phyloP scores from a whole-genome alignment of 345 rosid species.

The Bruguiera gymnorhiza region DNA sequence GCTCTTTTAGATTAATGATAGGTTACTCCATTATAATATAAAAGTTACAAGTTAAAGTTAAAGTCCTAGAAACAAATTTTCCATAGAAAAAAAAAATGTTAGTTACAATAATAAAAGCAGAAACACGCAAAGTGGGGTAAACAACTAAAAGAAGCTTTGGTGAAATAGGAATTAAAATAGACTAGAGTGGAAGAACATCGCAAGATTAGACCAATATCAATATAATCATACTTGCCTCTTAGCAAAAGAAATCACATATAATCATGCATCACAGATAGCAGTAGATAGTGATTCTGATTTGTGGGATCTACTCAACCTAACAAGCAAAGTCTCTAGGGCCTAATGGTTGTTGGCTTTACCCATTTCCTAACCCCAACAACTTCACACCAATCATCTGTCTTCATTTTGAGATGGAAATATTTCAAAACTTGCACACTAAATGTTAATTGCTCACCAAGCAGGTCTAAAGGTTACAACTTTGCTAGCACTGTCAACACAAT shows the following conservation, averaged over 20 bases:
- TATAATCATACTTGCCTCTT: conserved; percentile 12
- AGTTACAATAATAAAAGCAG: background rate
- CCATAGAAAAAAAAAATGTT: no score
- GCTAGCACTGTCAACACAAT: background rate
- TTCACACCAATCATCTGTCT: conserved; percentile 29
- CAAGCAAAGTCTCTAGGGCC: conserved; percentile 38
- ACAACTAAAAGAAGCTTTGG: background rate
- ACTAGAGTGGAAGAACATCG: conserved; percentile 11
- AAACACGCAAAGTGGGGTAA: background rate
- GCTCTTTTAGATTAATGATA: no score
- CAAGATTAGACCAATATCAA: no score
- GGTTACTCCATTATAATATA: no score
- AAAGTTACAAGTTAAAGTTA: no score
- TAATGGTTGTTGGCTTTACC: conserved; percentile 45
- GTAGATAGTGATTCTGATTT: conserved; percentile 59
- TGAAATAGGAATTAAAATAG: background rate
- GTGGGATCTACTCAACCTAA: conserved; percentile 56
- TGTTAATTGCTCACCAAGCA: background rate
- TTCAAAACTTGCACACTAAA: conserved; percentile 1
- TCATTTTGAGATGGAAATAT: background rate
- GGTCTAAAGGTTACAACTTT: background rate
- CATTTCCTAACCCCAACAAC: conserved; percentile 36
- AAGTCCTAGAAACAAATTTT: no score
- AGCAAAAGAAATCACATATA: background rate
- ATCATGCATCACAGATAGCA: conserved; percentile 32